Conservation (phyloP, 2,329 filamentous ascomycete genomes). For the Cladosporium halotolerans region DNA sequence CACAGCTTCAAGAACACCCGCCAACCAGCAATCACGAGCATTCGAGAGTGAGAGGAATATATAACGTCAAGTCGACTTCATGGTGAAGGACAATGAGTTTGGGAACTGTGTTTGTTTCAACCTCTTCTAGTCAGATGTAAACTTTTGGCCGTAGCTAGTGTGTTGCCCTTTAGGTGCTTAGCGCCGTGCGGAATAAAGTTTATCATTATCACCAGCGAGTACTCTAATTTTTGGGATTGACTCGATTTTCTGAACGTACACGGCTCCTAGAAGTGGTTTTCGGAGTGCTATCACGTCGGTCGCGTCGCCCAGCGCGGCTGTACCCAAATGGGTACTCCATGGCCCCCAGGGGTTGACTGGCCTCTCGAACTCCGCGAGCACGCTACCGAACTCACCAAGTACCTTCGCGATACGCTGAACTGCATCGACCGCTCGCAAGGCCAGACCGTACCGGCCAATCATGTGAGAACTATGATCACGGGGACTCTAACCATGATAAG, state of each 20-base stretch:
- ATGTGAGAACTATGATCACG: background rate
- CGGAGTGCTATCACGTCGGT: background rate
- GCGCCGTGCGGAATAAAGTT: background rate
- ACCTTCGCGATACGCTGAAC: background rate
- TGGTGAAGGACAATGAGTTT: background rate
- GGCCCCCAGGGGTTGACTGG: background rate
- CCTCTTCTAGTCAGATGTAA: background rate
- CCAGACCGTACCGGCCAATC: background rate
- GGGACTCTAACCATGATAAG: background rate
- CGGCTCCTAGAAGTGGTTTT: background rate
- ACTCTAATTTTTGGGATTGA: background rate
- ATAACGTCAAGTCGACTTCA: no score
- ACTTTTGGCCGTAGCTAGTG: background rate
- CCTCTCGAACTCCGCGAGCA: background rate
- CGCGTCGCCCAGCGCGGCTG: background rate
- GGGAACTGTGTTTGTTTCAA: background rate
- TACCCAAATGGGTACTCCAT: background rate
- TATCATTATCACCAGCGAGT: background rate
- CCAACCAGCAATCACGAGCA: background rate
- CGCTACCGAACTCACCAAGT: background rate
- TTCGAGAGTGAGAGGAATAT: no score
- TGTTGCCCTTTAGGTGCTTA: background rate
- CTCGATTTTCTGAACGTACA: background rate
- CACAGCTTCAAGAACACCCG: constrained; percentile 3
- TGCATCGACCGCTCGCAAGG: background rate